A percentile compares a stretch with the other conserved stretches of the same genome.
Conservation (phyloP, 1,284 basidiomycete genomes). For the Tausonia pullulans region DNA sequence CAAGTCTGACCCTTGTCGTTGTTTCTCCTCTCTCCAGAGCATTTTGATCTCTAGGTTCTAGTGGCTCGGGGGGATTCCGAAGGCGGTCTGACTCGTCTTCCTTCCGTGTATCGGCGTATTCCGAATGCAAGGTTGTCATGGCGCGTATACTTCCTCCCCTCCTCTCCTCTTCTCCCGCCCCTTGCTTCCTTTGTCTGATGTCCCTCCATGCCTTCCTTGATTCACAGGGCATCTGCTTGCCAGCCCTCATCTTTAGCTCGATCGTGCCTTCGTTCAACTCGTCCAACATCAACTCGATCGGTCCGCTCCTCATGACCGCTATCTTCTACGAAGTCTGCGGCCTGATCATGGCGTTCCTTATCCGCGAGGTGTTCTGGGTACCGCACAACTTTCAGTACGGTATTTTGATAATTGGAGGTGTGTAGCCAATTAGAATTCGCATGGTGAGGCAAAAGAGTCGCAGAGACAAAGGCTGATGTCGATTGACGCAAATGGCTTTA, state of each 20-base stretch:
- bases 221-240: conserved; percentile 16
- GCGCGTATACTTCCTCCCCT: not conserved
- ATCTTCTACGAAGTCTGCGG: conserved; percentile 16
- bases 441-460: no score
- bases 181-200: not conserved
- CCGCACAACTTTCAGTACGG: conserved; percentile 16
- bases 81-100: not conserved
- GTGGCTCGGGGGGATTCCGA: not conserved
- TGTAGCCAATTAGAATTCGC: not conserved
- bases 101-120: not conserved
- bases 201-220: not conserved
- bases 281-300: conserved; percentile 18
- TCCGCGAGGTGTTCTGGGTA: conserved; percentile 19
- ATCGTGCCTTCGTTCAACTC: conserved; percentile 20
- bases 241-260: conserved; percentile 19
- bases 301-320: conserved; percentile 18
- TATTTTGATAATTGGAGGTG: not conserved
- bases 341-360: conserved; percentile 10
- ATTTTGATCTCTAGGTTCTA: not conserved
- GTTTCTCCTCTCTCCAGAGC: no score
- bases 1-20: no score
- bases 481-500: not conserved
- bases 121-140: not conserved
- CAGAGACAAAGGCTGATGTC: not conserved
- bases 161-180: not conserved